Conservation (phyloP, 1,139 yeast species). For the Kodamaea plutei region DNA sequence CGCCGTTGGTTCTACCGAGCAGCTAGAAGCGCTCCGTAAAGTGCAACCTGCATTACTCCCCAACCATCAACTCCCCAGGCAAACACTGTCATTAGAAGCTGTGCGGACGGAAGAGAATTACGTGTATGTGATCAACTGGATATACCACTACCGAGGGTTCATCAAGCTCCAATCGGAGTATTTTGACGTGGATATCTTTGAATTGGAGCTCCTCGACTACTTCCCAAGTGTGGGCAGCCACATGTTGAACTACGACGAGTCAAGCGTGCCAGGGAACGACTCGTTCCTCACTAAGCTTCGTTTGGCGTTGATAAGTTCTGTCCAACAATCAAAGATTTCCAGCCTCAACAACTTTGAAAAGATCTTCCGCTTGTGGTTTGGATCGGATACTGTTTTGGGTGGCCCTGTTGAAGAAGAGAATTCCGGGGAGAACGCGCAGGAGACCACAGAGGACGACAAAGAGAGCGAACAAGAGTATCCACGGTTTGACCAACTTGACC, state of each 20-base stretch:
- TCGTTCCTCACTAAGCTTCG: constrained; percentile 41
- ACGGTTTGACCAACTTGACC: constrained; percentile 33
- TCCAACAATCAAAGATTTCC: constrained; percentile 27
- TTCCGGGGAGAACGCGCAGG: constrained; percentile 9
- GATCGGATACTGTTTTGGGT: constrained; percentile 34
- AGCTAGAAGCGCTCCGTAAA: constrained; percentile 23
- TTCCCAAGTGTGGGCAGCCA: constrained; percentile 9
- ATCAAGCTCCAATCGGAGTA: constrained; percentile 42
- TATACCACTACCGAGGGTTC: constrained; percentile 42
- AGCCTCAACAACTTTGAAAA: constrained; percentile 41
- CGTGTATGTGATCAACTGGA: constrained; percentile 49
- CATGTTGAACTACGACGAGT: constrained; percentile 7
- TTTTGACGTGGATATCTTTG: constrained; percentile 53
- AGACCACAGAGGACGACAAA: constrained; percentile 1
- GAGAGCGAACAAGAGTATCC: too few species aligned
- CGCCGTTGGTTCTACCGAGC: constrained; percentile 26
- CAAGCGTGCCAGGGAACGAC: constrained; percentile 1
- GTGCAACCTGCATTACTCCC: constrained; percentile 27
- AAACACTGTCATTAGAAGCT: constrained; percentile 12
- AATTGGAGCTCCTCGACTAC: constrained; percentile 47
- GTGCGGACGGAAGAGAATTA: constrained; percentile 32
- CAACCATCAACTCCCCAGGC: constrained; percentile 15
- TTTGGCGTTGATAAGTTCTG: constrained; percentile 34
- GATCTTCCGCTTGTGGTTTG: constrained; percentile 43
- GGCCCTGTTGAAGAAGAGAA: constrained; percentile 28